Evolutionary conservation across 1,284 basidiomycete species (phyloP).

Genomic region (Sanghuangporus weigelae): DNA sequence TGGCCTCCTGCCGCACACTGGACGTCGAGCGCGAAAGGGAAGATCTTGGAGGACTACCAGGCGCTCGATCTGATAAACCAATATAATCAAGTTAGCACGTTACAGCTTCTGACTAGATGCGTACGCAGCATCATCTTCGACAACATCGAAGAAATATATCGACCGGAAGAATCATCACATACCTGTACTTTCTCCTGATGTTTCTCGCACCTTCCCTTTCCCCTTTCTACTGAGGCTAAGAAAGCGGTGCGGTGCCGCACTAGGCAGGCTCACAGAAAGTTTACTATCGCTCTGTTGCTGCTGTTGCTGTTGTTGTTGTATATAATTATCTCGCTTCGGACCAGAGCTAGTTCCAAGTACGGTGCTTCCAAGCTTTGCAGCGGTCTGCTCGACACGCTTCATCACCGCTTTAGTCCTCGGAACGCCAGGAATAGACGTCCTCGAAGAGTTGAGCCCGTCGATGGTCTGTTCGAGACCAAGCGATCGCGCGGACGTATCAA

Average conservation of each 20-base stretch:
- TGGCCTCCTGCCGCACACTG: background rate
- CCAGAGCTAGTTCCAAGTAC: background rate
- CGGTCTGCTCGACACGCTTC: conserved; percentile 45
- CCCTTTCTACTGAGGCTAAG: conserved; percentile 52
- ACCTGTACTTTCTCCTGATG: conserved; percentile 31
- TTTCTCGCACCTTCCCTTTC: conserved; percentile 37
- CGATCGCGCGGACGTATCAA: conserved; percentile 21
- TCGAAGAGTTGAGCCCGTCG: background rate
- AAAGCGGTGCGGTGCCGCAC: conserved; percentile 42
- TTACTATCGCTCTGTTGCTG: conserved; percentile 20
- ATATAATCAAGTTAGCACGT: background rate
- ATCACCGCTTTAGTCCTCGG: conserved; percentile 20
- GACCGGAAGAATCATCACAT: conserved; percentile 17
- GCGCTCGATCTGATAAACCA: background rate
- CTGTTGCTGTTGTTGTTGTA: conserved; percentile 23
- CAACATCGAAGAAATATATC: background rate
- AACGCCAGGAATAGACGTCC: background rate
- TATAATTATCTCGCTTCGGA: conserved; percentile 25
- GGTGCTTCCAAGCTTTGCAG: conserved; percentile 53
- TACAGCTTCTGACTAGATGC: background rate
- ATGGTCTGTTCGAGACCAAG: conserved; percentile 19
- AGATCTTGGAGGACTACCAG: conserved; percentile 16
- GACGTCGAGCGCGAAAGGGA: conserved; percentile 19
- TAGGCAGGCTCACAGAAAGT: conserved; percentile 29
- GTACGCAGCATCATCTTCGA: conserved; percentile 6